These are phyloP conservation scores for Capsicum baccatum DNA, from an alignment of 257 asterid genomes.

Conservation along the genomic window DNA sequence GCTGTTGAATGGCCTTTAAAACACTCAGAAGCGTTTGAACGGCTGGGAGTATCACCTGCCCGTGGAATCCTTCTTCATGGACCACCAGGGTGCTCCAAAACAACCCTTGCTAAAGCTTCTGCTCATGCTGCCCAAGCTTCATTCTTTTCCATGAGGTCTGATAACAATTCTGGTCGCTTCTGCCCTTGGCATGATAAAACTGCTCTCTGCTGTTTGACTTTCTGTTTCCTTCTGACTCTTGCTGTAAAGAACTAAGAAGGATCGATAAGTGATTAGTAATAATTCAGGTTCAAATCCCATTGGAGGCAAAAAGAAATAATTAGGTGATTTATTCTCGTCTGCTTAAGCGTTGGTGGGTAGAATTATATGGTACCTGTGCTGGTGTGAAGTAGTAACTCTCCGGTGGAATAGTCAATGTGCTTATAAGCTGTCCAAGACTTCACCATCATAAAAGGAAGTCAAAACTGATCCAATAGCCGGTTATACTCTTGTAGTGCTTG, in stretches of 20 bases:
- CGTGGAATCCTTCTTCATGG: slow-evolving; percentile 97
- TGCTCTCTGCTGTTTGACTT: not conserved
- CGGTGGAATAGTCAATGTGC: not conserved
- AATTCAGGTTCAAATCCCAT: not conserved
- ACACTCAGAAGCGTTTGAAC: slow-evolving; percentile 66
- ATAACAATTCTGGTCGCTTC: slow-evolving; percentile 12
- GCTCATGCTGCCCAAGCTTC: slow-evolving; percentile 96
- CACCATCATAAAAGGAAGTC: not conserved
- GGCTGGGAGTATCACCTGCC: slow-evolving; percentile 80
- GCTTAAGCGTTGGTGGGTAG: not conserved
- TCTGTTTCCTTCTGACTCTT: not conserved
- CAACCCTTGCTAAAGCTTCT: slow-evolving; percentile 96
- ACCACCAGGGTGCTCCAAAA: slow-evolving; percentile 99
- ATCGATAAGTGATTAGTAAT: not conserved
- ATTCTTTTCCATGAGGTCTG: slow-evolving; percentile 90
- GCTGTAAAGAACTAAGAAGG: not conserved
- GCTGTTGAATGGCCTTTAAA: slow-evolving; percentile 99
- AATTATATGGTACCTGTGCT: not conserved
- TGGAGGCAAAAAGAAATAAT: not conserved
- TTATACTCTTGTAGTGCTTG: not conserved
- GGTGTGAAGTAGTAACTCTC: not conserved
- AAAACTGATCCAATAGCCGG: not conserved
- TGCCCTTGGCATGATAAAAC: not conserved
- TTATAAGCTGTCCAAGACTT: not conserved
- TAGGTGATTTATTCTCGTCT: not conserved